These are phyloP conservation scores for Keithomyces neogunnii DNA, from an alignment of 2,329 filamentous ascomycete genomes.

Conservation along the genomic window DNA sequence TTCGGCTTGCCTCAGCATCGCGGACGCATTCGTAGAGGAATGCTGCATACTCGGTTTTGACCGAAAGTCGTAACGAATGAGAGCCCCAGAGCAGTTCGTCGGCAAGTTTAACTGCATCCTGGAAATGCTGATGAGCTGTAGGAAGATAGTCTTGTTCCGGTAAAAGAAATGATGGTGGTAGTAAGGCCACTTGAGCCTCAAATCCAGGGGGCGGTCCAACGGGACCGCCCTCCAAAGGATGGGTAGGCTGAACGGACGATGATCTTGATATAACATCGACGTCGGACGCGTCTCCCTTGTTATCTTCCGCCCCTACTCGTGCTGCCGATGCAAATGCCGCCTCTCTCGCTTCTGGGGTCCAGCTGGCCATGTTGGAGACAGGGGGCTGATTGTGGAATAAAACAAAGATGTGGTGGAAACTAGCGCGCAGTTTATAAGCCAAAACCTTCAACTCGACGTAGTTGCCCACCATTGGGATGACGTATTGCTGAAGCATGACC, in stretches of 20 bases:
- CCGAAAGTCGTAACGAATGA: slow-evolving; percentile 79
- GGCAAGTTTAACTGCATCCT: slow-evolving; percentile 65
- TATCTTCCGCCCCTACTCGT: slow-evolving; percentile 31
- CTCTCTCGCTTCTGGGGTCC: slow-evolving; percentile 36
- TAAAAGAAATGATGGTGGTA: slow-evolving; percentile 66
- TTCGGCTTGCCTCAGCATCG: slow-evolving; percentile 66
- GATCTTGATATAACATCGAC: slow-evolving; percentile 31
- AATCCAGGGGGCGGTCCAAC: slow-evolving; percentile 51
- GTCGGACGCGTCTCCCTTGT: slow-evolving; percentile 38
- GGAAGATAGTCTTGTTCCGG: slow-evolving; percentile 75
- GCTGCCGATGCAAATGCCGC: slow-evolving; percentile 23
- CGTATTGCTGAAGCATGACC: slow-evolving; percentile 76
- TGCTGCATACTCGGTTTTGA: slow-evolving; percentile 86
- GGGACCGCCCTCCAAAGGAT: slow-evolving; percentile 48
- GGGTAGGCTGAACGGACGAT: slow-evolving; percentile 38
- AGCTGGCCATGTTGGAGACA: slow-evolving; percentile 53
- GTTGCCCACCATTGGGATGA: slow-evolving; percentile 74
- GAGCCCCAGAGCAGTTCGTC: slow-evolving; percentile 74
- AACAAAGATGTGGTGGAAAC: slow-evolving; percentile 94
- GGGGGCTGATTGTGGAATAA: slow-evolving; percentile 88
- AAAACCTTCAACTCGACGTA: slow-evolving; percentile 82
- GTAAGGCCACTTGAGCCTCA: slow-evolving; percentile 25
- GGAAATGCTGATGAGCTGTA: slow-evolving; percentile 72
- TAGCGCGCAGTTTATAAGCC: slow-evolving; percentile 83
- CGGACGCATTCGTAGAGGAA: slow-evolving; percentile 92